Percentiles rank a stretch among this genome's conserved stretches.
These are phyloP conservation scores for Citrus hindsii DNA, from an alignment of 345 rosid genomes.

Conservation along the genomic window DNA sequence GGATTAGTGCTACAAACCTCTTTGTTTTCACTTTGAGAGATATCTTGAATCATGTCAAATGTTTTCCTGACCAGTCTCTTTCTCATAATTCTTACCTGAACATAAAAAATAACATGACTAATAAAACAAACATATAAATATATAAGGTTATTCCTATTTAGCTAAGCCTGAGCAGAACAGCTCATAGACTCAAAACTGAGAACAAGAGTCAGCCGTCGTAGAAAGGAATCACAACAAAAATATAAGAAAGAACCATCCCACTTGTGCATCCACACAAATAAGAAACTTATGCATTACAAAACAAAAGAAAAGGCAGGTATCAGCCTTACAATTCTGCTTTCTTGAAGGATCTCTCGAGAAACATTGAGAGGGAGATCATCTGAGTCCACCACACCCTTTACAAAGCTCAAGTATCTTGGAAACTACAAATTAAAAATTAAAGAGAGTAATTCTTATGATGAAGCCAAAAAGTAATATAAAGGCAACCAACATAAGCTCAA, in stretches of 20 bases:
- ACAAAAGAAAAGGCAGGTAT: background rate
- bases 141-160: background rate
- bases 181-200: background rate
- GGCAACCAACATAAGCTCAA: background rate
- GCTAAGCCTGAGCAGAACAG: background rate
- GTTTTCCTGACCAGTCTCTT: slow-evolving; percentile 95
- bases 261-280: background rate
- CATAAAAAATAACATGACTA: background rate
- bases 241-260: background rate
- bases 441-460: background rate
- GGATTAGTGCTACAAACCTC: slow-evolving; percentile 50
- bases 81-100: slow-evolving; percentile 92
- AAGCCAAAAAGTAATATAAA: background rate
- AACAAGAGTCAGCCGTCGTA: background rate
- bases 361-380: slow-evolving; percentile 97
- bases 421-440: slow-evolving; percentile 47
- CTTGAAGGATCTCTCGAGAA: slow-evolving; percentile 97
- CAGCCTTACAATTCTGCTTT: slow-evolving; percentile 69
- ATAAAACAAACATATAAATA: background rate
- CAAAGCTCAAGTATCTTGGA: slow-evolving; percentile 95
- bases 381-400: slow-evolving; percentile 95
- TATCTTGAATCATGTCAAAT: slow-evolving; percentile 93
- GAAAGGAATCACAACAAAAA: background rate
- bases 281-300: background rate
- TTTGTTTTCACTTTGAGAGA: slow-evolving; percentile 78